These are phyloP conservation scores for Ormosia emarginata DNA, from an alignment of 306 rosid species.

Conservation along the genomic window DNA sequence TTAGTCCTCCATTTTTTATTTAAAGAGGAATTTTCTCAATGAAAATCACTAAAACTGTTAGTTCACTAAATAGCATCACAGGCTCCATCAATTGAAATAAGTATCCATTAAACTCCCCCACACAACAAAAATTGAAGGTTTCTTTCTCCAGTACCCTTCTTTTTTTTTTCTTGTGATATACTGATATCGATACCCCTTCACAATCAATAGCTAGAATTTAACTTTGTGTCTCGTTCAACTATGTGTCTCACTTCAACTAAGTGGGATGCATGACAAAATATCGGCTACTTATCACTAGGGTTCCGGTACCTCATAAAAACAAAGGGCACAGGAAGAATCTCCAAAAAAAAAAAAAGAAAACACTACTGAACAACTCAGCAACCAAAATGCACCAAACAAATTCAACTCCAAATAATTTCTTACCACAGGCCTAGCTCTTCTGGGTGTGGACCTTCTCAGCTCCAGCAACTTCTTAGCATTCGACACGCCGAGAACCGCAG, in stretches of 20 bases:
- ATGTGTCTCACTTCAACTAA: no score
- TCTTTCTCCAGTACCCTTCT: no score
- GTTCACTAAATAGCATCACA: not conserved
- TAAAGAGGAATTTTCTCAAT: not conserved
- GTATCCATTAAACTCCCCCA: not conserved
- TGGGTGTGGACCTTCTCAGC: slow-evolving; percentile 69
- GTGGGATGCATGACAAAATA: no score
- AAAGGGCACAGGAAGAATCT: no score
- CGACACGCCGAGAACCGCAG: slow-evolving; percentile 79
- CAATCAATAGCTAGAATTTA: not conserved
- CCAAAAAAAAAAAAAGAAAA: no score
- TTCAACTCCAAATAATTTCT: not conserved
- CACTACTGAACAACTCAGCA: not conserved
- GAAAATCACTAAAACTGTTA: not conserved
- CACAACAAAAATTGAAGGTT: not conserved
- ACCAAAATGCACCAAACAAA: not conserved
- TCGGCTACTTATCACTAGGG: no score
- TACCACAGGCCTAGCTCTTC: slow-evolving; percentile 72
- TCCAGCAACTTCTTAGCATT: slow-evolving; percentile 55
- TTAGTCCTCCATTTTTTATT: not conserved
- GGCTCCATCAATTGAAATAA: not conserved
- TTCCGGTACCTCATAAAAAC: no score
- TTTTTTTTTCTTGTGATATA: no score
- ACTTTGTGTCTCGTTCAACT: no score
- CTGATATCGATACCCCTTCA: not conserved